phyloP scores from a whole-genome alignment of 805 yeast genomes.

The Blastobotrys attinorum region DNA sequence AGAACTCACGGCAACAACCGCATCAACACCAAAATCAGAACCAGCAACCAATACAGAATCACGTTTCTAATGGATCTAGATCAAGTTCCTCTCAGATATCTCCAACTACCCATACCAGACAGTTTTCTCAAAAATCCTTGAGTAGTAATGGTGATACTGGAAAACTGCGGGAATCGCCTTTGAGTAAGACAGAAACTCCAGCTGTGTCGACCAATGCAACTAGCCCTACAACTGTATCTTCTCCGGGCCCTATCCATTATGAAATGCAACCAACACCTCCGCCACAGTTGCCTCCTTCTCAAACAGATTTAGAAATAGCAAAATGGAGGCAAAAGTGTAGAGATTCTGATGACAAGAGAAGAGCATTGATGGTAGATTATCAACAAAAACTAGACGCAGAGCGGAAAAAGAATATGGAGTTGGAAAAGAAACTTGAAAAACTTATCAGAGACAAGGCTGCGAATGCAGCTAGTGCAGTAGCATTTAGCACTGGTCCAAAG shows the following conservation, averaged over 20 bases:
- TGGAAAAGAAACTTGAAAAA: slow-evolving; percentile 13
- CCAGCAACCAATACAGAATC: neutral
- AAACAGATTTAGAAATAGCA: slow-evolving; percentile 2
- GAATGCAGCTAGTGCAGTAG: neutral
- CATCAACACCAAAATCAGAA: neutral
- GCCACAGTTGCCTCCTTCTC: neutral
- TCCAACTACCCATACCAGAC: neutral
- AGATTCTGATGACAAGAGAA: slow-evolving; percentile 16
- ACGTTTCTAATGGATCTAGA: neutral
- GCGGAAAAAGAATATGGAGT: slow-evolving; percentile 13
- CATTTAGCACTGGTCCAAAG: neutral
- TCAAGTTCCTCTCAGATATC: too few species aligned
- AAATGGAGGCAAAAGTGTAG: slow-evolving; percentile 11
- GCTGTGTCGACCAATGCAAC: neutral
- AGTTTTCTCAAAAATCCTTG: neutral
- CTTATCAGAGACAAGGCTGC: slow-evolving; percentile 5
- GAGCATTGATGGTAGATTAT: slow-evolving; percentile 15
- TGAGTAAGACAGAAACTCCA: neutral
- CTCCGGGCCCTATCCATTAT: neutral
- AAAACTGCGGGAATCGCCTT: neutral
- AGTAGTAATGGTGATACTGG: neutral
- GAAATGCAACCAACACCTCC: neutral
- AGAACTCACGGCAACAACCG: too few species aligned
- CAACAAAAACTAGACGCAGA: slow-evolving; percentile 19
- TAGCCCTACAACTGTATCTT: neutral